Evolutionary conservation across 106 monocot genomes (phyloP), one percentile per base, ranked within the genome.

Genomic region (Dioscorea alata): DNA sequence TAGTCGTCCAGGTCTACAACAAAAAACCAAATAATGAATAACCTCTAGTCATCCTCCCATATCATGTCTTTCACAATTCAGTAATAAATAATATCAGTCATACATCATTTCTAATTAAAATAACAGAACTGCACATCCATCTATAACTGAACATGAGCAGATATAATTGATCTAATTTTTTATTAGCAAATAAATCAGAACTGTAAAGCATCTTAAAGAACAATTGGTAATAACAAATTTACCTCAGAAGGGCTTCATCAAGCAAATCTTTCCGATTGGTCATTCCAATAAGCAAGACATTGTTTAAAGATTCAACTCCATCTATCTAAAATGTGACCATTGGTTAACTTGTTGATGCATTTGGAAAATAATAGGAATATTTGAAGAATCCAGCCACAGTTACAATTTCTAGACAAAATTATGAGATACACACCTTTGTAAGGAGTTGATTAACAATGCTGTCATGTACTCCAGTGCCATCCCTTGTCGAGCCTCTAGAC

Each of bases 381-480:
- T 42, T 42, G 42, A 42, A 42, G 42, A 5, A 42, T 42, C 10
- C 42, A 6, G 10, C 10, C 42, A 42, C 18, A 13, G 15, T 19
- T 18, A 54, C 5, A 14, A 54, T 18, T 54, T 54, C 19, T 8
- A 54, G 9, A 15, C 9, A 18, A 8, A 54, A 31, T 33, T 14
- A 14, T 14, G 49, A 17, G 52, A 70, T 67, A 33, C 61, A 73
- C 69, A 99, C 97, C 92, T 99, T 99, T 51, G 97, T 99, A 65
- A 99, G 97, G n/a, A 99, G 87, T 70, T 99, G 97, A 70, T 99
- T 99, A 35, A 99, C 97, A 71, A 99, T 99, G 76, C 92, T 84
- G 66, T 99, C 97, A 75, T 99, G 97, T 50, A 99, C 97, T 64
- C 97, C 97, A 51, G 97, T 99, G 51, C 97, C 92, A 81, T 99